A percentile compares a stretch with the other conserved stretches of the same genome.
These are phyloP conservation scores for Chlorella variabilis DNA, from an alignment of 163 green algal species.

Conservation along the genomic window DNA sequence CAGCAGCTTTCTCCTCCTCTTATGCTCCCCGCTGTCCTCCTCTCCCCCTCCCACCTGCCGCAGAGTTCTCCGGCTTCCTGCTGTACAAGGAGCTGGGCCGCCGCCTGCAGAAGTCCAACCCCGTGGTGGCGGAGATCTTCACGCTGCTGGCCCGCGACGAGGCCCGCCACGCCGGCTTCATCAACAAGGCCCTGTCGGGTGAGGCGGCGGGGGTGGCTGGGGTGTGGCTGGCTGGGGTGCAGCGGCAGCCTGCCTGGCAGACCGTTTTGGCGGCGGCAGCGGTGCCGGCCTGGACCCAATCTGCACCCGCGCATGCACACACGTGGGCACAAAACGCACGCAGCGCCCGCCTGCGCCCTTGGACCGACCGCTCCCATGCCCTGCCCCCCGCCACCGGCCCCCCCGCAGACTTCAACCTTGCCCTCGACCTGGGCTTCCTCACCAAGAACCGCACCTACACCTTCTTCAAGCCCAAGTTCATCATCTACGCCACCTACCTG, in stretches of 20 bases:
- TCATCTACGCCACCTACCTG: constrained; percentile 99
- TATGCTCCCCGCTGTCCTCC: background rate
- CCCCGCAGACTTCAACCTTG: constrained; percentile 92
- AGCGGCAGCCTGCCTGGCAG: too few species aligned
- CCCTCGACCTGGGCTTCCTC: constrained; percentile 97
- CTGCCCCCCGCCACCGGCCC: background rate
- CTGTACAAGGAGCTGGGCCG: constrained; percentile 97
- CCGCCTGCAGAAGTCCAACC: constrained; percentile 81
- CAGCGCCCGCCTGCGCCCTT: too few species aligned
- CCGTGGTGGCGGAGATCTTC: constrained; percentile 96
- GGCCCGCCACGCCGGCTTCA: constrained; percentile 96
- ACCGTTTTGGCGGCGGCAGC: too few species aligned
- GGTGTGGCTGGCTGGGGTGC: background rate
- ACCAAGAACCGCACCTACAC: constrained; percentile 95
- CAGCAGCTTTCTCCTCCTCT: too few species aligned
- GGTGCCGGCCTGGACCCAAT: too few species aligned
- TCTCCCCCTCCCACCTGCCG: background rate
- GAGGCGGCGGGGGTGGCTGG: background rate
- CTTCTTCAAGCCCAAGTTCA: constrained; percentile 99
- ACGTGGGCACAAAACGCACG: too few species aligned
- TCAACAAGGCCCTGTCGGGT: constrained; percentile 92
- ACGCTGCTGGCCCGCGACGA: constrained; percentile 94
- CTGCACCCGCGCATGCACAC: too few species aligned
- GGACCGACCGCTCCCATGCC: too few species aligned
- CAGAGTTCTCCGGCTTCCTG: constrained; percentile 98